Percentiles rank a stretch among this genome's conserved stretches.
Conservation (phyloP, 2,329 filamentous ascomycete genomes). For the Xylariaceae sp. region DNA sequence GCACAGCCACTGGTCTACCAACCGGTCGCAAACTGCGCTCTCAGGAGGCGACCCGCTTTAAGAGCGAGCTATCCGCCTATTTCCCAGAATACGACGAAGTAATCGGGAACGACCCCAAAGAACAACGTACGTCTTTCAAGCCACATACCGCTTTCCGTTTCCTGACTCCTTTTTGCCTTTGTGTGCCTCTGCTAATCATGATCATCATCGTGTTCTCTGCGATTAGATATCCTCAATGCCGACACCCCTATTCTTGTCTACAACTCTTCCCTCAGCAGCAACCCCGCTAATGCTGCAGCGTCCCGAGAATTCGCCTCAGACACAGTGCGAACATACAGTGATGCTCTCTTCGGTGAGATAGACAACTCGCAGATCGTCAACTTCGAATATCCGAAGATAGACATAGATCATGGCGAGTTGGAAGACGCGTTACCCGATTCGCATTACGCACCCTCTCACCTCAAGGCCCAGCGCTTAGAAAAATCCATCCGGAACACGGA, state of each 20-base stretch:
- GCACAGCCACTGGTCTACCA: slow-evolving; percentile 46
- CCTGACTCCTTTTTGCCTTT: not conserved
- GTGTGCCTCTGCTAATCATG: slow-evolving; percentile 12
- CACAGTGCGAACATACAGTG: slow-evolving; percentile 48
- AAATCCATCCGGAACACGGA: slow-evolving; percentile 59
- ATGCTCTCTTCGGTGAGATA: slow-evolving; percentile 52
- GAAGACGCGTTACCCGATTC: slow-evolving; percentile 54
- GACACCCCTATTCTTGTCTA: slow-evolving; percentile 69
- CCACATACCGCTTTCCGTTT: not conserved
- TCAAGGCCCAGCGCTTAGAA: slow-evolving; percentile 55
- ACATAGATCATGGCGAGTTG: slow-evolving; percentile 37
- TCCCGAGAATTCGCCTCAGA: slow-evolving; percentile 33
- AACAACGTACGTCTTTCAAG: slow-evolving; percentile 58
- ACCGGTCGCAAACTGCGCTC: slow-evolving; percentile 75
- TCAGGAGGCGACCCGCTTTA: slow-evolving; percentile 77
- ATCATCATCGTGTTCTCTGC: slow-evolving; percentile 7
- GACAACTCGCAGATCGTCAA: slow-evolving; percentile 53
- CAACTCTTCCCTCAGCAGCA: slow-evolving; percentile 42
- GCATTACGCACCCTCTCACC: slow-evolving; percentile 50
- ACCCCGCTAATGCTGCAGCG: slow-evolving; percentile 25
- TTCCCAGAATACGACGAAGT: slow-evolving; percentile 94
- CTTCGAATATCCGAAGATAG: slow-evolving; percentile 48
- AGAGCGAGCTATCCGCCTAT: slow-evolving; percentile 86
- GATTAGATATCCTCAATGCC: slow-evolving; percentile 62
- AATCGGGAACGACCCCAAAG: slow-evolving; percentile 76